A percentile compares a stretch with the other conserved stretches of the same genome.
phyloP scores from a whole-genome alignment of 805 yeast species.

The Yamadazyma nakazawae region DNA sequence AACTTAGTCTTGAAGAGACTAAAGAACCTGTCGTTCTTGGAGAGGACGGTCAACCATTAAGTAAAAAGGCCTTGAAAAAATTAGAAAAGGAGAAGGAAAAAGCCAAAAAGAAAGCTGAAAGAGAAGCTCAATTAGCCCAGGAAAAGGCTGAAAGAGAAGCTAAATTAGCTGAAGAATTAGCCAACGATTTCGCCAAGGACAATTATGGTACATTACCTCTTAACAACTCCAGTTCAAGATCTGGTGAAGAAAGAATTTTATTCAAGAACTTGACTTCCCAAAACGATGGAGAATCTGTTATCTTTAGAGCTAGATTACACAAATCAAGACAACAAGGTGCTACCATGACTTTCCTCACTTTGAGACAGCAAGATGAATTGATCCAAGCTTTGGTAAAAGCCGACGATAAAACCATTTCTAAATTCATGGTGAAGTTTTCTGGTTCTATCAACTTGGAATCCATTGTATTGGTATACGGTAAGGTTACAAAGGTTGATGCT shows the following conservation, averaged over 20 bases:
- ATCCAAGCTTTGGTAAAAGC: slow-evolving; percentile 84
- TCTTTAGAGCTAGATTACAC: slow-evolving; percentile 92
- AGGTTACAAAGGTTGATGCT: slow-evolving; percentile 79
- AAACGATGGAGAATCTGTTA: slow-evolving; percentile 70
- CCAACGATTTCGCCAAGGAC: slow-evolving; percentile 81
- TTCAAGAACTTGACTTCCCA: slow-evolving; percentile 55
- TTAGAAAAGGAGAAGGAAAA: slow-evolving; percentile 90
- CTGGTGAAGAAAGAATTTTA: slow-evolving; percentile 61
- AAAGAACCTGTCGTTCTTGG: slow-evolving; percentile 34
- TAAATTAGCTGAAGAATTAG: slow-evolving; percentile 61
- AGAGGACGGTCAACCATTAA: slow-evolving; percentile 80
- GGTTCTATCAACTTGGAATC: slow-evolving; percentile 82
- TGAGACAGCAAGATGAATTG: slow-evolving; percentile 83
- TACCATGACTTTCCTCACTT: slow-evolving; percentile 83
- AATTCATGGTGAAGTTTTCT: slow-evolving; percentile 97
- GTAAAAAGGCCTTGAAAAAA: slow-evolving; percentile 94
- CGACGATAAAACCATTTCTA: slow-evolving; percentile 71
- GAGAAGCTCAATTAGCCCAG: slow-evolving; percentile 80
- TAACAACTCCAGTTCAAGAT: slow-evolving; percentile 69
- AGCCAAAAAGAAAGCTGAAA: slow-evolving; percentile 88
- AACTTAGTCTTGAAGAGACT: slow-evolving; percentile 8
- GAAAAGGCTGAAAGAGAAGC: slow-evolving; percentile 82
- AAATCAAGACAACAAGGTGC: slow-evolving; percentile 94
- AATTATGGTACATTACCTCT: slow-evolving; percentile 89
- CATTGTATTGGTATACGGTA: slow-evolving; percentile 87